Base-by-base conservation (phyloP, 352 stramenopile genomes). In the Globisporangium ultimum region DNA sequence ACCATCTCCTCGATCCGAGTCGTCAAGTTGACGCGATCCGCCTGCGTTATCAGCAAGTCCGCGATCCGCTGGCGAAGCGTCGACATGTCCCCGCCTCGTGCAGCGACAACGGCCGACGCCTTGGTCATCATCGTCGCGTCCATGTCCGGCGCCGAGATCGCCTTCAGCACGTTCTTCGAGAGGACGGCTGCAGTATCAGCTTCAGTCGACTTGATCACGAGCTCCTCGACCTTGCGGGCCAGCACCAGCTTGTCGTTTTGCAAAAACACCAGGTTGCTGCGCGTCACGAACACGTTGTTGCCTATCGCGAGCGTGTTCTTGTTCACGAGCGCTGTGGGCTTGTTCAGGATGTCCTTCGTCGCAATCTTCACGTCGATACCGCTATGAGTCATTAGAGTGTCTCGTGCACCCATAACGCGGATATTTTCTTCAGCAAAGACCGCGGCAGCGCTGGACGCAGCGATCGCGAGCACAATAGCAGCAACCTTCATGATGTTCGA, bases 281-380 rank as follows among this genome's bases (percentile, higher is more conserved):
- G 56, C 7, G 69, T 32, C 36, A 77, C 50, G n/a, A 70, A 67
- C 22, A 74, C 34, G 58, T 77, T 77, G 60, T 77, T 77, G 63
- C 72, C 57, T 36, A 45, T 64, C n/a, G 66, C 66, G 28, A 72
- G 18, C 49, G 62, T 70, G 62, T 77, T 77, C 66, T 77, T 77
- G 66, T 77, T 77, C 42, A 77, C 18, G 54, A 77, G 52, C 1
- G 36, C 66, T 1, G 66, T 77, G n/a, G 69, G 41, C 18, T 50
- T 48, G 60, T 71, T 67, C 18, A 74, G 56, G 4, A 67, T 28
- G 51, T 69, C 56, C 10, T 62, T 55, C 15, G 66, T 47, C 0
- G 58, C 68, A 28, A 73, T 60, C 15, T 60, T 53, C 17, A 53
- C 43, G 21, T 24, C 20, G 6, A 58, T 32, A 5, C 24, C n/a